Evolutionary conservation across 148 eudicot species (phyloP).

Genomic region (Rhododendron mucronatum): DNA sequence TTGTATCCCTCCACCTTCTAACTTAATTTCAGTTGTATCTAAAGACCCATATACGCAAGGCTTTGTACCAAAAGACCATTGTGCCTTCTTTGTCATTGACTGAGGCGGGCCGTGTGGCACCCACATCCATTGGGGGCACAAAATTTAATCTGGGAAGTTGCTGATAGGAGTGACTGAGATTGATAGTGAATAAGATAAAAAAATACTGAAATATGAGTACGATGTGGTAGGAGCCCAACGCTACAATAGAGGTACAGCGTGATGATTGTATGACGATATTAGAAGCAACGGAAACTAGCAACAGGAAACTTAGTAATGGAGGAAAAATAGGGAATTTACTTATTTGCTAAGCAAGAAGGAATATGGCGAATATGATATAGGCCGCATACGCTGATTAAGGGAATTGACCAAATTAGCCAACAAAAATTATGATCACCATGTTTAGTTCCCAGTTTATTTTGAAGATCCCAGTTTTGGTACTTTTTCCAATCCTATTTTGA

Average conservation of each 20-base stretch:
- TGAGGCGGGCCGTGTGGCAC: neutral
- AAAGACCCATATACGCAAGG: neutral
- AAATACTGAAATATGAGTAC: neutral
- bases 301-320: neutral
- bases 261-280: neutral
- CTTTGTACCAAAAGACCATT: neutral
- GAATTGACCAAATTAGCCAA: neutral
- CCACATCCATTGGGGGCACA: neutral
- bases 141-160: neutral
- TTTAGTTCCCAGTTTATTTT: too few species aligned
- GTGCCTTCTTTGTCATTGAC: neutral
- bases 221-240: neutral
- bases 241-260: neutral
- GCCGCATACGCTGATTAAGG: neutral
- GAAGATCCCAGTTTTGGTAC: too few species aligned
- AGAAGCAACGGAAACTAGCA: neutral
- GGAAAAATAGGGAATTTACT: neutral
- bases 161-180: neutral
- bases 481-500: too few species aligned
- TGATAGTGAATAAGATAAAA: neutral
- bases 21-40: neutral
- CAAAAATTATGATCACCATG: neutral
- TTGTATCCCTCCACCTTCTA: neutral
- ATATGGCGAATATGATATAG: neutral
- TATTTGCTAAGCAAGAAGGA: neutral